Evolutionary conservation across 257 asterid species (phyloP).

Genomic region (Euphrasia confusa): DNA sequence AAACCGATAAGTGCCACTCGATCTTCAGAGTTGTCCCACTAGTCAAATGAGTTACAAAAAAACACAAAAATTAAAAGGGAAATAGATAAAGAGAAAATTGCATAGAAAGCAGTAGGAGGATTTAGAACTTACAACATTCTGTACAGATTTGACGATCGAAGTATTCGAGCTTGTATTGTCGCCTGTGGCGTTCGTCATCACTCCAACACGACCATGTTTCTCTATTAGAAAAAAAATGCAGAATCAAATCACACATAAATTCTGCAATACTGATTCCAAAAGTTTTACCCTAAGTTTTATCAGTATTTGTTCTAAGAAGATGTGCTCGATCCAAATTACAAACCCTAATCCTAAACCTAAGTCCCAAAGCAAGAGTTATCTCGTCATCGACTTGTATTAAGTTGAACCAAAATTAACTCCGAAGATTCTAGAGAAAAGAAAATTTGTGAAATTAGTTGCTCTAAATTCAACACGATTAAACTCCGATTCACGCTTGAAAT

Average conservation of each 20-base stretch:
- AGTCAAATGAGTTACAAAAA: constrained; percentile 22
- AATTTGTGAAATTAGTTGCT: neutral
- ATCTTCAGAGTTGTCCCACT: constrained; percentile 96
- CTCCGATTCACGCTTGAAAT: neutral
- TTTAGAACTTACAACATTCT: constrained; percentile 48
- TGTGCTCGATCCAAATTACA: neutral
- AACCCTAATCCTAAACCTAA: neutral
- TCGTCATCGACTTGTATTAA: neutral
- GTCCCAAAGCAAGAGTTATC: neutral
- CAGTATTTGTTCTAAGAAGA: too few relatives aligned
- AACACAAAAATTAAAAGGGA: neutral
- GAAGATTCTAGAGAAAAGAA: neutral
- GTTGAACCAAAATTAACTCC: neutral
- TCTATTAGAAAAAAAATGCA: constrained; percentile 28
- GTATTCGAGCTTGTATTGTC: constrained; percentile 38
- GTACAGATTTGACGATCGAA: constrained; percentile 51
- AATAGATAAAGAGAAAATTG: neutral
- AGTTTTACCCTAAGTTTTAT: too few relatives aligned
- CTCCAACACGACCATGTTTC: constrained; percentile 30
- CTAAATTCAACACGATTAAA: neutral
- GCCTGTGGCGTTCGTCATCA: constrained; percentile 49
- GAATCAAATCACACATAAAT: constrained; percentile 4
- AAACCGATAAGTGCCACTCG: constrained; percentile 75
- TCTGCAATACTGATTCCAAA: neutral
- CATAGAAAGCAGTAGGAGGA: neutral